A percentile compares a stretch with the other conserved stretches of the same genome.
phyloP scores from a whole-genome alignment of 2,329 filamentous ascomycete species.

The Fusarium robinianum region DNA sequence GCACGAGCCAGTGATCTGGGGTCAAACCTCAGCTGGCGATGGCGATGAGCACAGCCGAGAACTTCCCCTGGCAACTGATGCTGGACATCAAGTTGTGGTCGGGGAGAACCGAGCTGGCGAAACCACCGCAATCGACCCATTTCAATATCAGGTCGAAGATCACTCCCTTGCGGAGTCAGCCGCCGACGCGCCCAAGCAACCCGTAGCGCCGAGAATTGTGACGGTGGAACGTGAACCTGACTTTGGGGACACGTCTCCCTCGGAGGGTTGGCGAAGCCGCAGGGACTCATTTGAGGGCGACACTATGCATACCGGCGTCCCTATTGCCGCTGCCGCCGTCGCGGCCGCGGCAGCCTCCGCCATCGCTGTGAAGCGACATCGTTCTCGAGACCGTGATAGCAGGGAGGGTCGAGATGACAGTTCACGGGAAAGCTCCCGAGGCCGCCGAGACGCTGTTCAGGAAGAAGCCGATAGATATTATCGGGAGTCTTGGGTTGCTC shows the following conservation, averaged over 20 bases:
- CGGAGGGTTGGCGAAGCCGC: slow-evolving; percentile 50
- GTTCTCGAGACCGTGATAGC: slow-evolving; percentile 40
- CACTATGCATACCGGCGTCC: slow-evolving; percentile 50
- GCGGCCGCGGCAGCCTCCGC: slow-evolving; percentile 54
- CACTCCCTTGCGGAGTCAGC: slow-evolving; percentile 55
- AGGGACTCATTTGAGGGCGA: slow-evolving; percentile 55
- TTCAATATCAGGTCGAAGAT: slow-evolving; percentile 61
- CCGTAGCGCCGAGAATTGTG: slow-evolving; percentile 55
- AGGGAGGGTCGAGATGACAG: slow-evolving; percentile 41
- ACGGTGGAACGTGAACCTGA: slow-evolving; percentile 60
- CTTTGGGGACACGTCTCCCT: slow-evolving; percentile 47
- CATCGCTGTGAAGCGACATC: slow-evolving; percentile 49
- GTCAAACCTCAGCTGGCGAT: slow-evolving; percentile 32
- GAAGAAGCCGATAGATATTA: slow-evolving; percentile 63
- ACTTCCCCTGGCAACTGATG: slow-evolving; percentile 34
- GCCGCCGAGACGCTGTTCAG: slow-evolving; percentile 52
- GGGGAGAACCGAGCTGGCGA: slow-evolving; percentile 31
- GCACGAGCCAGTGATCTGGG: slow-evolving; percentile 27
- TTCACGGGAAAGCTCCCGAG: slow-evolving; percentile 41
- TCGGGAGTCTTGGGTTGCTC: slow-evolving; percentile 58
- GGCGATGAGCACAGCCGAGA: slow-evolving; percentile 37
- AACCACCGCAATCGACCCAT: slow-evolving; percentile 54
- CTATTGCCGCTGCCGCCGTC: slow-evolving; percentile 54
- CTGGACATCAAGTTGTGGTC: slow-evolving; percentile 35
- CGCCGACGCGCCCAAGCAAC: slow-evolving; percentile 45